Percentiles rank a stretch among this genome's conserved stretches.
Conservation (phyloP, 306 rosid species). For the Arachis stenosperma region DNA sequence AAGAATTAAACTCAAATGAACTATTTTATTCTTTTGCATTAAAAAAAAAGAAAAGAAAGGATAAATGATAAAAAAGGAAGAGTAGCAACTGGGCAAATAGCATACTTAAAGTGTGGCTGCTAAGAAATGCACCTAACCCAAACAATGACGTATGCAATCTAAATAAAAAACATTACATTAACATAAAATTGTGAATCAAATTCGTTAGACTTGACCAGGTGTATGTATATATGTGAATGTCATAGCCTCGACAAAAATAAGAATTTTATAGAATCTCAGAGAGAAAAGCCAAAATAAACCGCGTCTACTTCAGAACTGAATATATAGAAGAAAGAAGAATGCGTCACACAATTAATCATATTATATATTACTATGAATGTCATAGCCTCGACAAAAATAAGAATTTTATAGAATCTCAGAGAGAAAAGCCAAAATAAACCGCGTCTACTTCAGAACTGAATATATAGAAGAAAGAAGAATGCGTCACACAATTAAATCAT, state of each 20-base stretch:
- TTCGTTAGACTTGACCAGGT: slow-evolving; percentile 13
- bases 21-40: no score
- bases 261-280: background rate
- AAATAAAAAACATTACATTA: background rate
- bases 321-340: no score
- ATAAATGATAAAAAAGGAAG: background rate
- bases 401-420: background rate
- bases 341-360: background rate
- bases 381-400: no score
- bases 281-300: slow-evolving; percentile 18
- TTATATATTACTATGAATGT: background rate
- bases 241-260: background rate
- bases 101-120: background rate
- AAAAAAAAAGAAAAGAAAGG: no score
- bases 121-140: background rate
- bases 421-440: slow-evolving; percentile 18
- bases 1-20: no score
- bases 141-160: background rate
- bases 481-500: background rate
- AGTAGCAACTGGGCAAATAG: background rate
- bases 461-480: no score
- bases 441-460: background rate
- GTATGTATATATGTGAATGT: background rate
- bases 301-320: background rate
- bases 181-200: slow-evolving; percentile 10